Evolutionary conservation across 2,329 filamentous ascomycete genomes (phyloP), one percentile per base, ranked within the genome.

Genomic region (Aspergillus neotritici): DNA sequence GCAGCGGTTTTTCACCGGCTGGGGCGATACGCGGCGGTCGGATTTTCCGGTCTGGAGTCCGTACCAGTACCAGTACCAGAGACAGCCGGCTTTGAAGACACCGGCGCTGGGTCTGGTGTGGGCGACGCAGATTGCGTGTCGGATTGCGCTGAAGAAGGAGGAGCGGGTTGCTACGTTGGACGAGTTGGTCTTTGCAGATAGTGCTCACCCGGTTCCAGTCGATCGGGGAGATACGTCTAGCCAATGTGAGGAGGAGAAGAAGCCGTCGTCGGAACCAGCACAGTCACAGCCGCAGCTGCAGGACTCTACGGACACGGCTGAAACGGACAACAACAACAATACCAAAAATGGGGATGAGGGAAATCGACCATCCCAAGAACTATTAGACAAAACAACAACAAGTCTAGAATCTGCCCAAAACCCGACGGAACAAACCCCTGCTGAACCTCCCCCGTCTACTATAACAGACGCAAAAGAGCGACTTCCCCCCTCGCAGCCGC

Each of bases 1-100:
- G 66, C 88, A 96, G 64, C 79, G 86, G 34, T 96, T 90, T 80
- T 94, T 96, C 68, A 94, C 90, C 4, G 90, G 93, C 50, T 96
- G 93, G 91, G 89, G 91, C 15, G 87, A 94, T 63, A 75, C 82
- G 43, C 70, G 14, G 6, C 48, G 51, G 12, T 49, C 46, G 17
- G 21, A 6, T 2, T 25, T 25, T 3, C 41, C 55, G 1, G 46
- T 44, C 10, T 31, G 50, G 8, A 50, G 60, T 43, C 10, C 31
- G 5, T 41, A 37, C n/a, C 35, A 41, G 4, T 29, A 15, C 21
- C n/a, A n/a, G n/a, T 35, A 41, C 25, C 47, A 50, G 21, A 45
- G 38, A 21, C 33, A 38, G 10, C 44, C 41, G 68, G 84, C 61
- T 2, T 52, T 54, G 43, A 97, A 96, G 68, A 95, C 87, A 0